Conservation (phyloP, 192 early-diverging fungal species). For the Backusella mclennaniae region DNA sequence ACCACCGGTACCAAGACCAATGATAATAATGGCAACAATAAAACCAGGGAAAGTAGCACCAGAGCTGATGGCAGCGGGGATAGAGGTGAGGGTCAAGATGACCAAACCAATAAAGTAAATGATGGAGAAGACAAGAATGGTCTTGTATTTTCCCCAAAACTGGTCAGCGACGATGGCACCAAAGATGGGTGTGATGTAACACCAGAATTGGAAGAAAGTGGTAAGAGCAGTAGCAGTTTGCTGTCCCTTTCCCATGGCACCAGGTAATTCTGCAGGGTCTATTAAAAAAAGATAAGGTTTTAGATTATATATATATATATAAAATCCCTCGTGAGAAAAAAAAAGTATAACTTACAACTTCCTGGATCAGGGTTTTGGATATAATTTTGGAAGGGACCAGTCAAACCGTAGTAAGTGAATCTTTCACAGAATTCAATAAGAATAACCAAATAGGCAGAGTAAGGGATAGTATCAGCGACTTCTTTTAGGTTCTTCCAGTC, state of each 20-base stretch:
- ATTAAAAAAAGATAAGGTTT: not conserved
- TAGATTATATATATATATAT: not conserved
- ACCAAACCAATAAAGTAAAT: slow-evolving; percentile 64
- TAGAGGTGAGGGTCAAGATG: slow-evolving; percentile 59
- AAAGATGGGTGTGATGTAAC: slow-evolving; percentile 35
- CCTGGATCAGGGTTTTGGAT: slow-evolving; percentile 45
- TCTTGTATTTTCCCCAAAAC: slow-evolving; percentile 72
- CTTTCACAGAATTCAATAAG: slow-evolving; percentile 62
- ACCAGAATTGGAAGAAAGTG: slow-evolving; percentile 54
- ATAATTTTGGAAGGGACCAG: slow-evolving; percentile 58
- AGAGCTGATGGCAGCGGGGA: slow-evolving; percentile 46
- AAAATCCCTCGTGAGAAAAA: not conserved
- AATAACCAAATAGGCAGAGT: slow-evolving; percentile 52
- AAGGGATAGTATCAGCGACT: slow-evolving; percentile 60
- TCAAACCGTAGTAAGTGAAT: slow-evolving; percentile 63
- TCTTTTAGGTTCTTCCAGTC: slow-evolving; percentile 54
- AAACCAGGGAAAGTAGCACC: slow-evolving; percentile 61
- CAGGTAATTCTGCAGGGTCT: slow-evolving; percentile 42
- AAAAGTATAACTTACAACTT: slow-evolving; percentile 25
- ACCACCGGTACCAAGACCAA: slow-evolving; percentile 57
- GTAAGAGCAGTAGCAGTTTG: slow-evolving; percentile 47
- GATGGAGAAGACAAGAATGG: slow-evolving; percentile 58
- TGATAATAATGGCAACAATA: slow-evolving; percentile 63
- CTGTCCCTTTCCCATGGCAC: slow-evolving; percentile 48
- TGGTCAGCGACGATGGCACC: slow-evolving; percentile 46